Conservation (phyloP, 805 yeast genomes). For the Candida nitratophila region DNA sequence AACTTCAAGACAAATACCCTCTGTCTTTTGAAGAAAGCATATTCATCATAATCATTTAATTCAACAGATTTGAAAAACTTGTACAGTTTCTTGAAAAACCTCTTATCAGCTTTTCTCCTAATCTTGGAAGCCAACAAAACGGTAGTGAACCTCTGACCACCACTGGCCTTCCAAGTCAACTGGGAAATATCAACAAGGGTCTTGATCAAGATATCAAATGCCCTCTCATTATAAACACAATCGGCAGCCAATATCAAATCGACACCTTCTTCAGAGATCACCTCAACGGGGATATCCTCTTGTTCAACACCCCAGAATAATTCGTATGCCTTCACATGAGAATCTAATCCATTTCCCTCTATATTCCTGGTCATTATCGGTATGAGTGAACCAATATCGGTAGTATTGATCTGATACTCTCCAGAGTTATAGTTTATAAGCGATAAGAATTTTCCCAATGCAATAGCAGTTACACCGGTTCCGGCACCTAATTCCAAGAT, state of each 20-base stretch:
- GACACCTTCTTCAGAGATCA: conserved; percentile 9
- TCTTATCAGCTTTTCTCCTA: conserved; percentile 35
- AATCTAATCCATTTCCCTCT: conserved; percentile 29
- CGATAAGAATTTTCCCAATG: conserved; percentile 23
- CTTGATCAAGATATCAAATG: conserved; percentile 43
- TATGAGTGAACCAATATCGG: conserved; percentile 43
- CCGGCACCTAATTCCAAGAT: conserved; percentile 52
- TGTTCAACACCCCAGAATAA: conserved; percentile 39
- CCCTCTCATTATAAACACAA: conserved; percentile 49
- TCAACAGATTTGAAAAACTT: conserved; percentile 25
- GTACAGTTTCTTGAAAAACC: conserved; percentile 20
- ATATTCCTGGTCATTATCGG: conserved; percentile 41
- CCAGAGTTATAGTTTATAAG: conserved; percentile 7
- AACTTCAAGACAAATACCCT: conserved; percentile 35
- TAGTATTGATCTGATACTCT: conserved; percentile 32
- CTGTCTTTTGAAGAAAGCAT: conserved; percentile 29
- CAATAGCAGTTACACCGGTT: conserved; percentile 47
- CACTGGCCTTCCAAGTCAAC: not conserved
- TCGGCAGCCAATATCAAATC: conserved; percentile 53
- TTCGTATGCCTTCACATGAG: conserved; percentile 32
- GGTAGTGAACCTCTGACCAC: conserved; percentile 27
- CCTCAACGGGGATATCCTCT: not conserved
- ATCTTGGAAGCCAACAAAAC: conserved; percentile 48
- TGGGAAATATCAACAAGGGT: conserved; percentile 38
- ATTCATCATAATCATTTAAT: conserved; percentile 27